Percentiles rank a stretch among this genome's conserved stretches.
phyloP scores from a whole-genome alignment of 2,329 filamentous ascomycete genomes.

The Cladophialophora chaetospira region DNA sequence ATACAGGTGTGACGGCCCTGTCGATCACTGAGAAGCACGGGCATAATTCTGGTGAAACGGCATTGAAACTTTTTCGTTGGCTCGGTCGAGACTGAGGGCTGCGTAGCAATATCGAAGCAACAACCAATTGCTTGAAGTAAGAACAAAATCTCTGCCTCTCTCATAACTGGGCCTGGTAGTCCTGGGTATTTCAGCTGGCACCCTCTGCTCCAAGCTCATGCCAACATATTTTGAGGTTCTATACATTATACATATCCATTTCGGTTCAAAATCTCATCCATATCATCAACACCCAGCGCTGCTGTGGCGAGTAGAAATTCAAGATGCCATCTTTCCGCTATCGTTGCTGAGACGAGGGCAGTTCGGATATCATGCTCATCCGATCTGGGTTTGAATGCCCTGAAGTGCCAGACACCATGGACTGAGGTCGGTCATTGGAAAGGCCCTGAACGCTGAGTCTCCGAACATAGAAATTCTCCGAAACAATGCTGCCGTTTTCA shows the following conservation, averaged over 20 bases:
- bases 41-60: neutral
- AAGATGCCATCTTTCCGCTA: neutral
- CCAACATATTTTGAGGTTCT: conserved; percentile 1
- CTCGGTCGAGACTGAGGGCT: neutral
- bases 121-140: neutral
- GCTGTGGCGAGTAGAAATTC: neutral
- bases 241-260: conserved; percentile 7
- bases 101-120: neutral
- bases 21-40: too few relatives aligned
- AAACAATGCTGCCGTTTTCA: conserved; percentile 15
- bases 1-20: too few relatives aligned
- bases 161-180: neutral
- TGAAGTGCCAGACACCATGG: conserved; percentile 6
- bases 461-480: conserved; percentile 9
- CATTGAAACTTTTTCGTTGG: neutral
- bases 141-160: neutral
- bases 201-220: neutral
- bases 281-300: neutral
- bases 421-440: conserved; percentile 2
- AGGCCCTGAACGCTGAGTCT: conserved; percentile 11
- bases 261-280: neutral
- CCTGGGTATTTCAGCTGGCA: neutral
- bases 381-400: conserved; percentile 16
- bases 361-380: conserved; percentile 21
- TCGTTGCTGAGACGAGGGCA: conserved; percentile 14